Conservation (phyloP, 495 filamentous ascomycete genomes). For the Penicillium cataractarum region DNA sequence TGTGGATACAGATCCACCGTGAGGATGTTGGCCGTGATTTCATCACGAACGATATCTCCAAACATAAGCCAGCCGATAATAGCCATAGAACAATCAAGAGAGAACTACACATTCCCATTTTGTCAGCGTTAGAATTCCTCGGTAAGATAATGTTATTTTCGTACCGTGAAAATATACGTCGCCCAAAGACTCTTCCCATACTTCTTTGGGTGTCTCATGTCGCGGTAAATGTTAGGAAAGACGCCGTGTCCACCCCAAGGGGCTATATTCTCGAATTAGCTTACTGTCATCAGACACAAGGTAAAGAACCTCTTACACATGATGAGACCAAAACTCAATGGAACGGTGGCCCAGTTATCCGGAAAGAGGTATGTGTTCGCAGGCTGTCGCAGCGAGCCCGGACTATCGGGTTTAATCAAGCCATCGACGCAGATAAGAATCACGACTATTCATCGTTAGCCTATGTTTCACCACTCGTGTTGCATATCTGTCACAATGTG, state of each 20-base stretch:
- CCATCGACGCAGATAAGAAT: constrained; percentile 82
- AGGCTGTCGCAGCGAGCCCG: constrained; percentile 85
- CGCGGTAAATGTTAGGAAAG: constrained; percentile 95
- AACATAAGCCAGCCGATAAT: constrained; percentile 91
- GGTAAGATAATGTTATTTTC: constrained; percentile 24
- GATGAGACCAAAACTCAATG: constrained; percentile 90
- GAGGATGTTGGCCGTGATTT: constrained; percentile 89
- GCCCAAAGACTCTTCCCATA: constrained; percentile 75
- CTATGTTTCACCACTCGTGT: neutral
- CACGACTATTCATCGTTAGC: constrained; percentile 60
- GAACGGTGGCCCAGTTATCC: constrained; percentile 82
- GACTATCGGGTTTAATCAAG: constrained; percentile 74
- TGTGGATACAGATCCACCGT: constrained; percentile 72
- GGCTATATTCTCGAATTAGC: constrained; percentile 40
- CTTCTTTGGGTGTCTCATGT: constrained; percentile 94
- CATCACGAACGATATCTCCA: constrained; percentile 79
- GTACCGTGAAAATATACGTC: constrained; percentile 89
- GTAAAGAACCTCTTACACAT: constrained; percentile 62
- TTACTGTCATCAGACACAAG: neutral
- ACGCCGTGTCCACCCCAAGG: constrained; percentile 96
- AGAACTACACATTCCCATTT: constrained; percentile 56
- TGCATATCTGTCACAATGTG: neutral
- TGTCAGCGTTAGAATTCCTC: constrained; percentile 16
- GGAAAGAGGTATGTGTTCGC: constrained; percentile 76
- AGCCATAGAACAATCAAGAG: constrained; percentile 79